A percentile compares a stretch with the other conserved stretches of the same genome.
These are phyloP conservation scores for Fusarium ramigenum DNA, from an alignment of 2,329 filamentous ascomycete genomes.

Conservation along the genomic window DNA sequence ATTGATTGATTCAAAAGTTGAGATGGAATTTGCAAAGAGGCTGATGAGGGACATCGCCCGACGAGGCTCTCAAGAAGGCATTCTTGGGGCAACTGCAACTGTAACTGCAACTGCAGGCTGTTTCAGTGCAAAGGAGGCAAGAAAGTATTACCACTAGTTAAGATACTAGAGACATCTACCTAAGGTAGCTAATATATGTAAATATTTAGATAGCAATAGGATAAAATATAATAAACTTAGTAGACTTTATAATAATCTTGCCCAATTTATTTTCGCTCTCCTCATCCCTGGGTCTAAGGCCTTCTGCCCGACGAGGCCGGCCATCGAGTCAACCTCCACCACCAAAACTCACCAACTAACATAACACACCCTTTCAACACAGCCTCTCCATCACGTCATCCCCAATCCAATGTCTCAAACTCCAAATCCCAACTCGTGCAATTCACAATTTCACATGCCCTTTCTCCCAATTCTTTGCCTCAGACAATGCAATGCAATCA, in stretches of 20 bases:
- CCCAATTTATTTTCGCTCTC: background rate
- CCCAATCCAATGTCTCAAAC: background rate
- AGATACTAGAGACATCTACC: background rate
- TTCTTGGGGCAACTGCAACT: background rate
- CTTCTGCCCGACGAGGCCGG: background rate
- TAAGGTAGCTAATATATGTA: too few species aligned
- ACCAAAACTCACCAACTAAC: background rate
- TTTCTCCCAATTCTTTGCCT: background rate
- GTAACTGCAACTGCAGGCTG: too few species aligned
- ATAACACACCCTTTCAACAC: background rate
- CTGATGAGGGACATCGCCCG: background rate
- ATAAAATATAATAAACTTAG: too few species aligned
- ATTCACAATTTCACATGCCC: background rate
- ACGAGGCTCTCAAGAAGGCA: slow-evolving; percentile 2
- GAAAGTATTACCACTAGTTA: background rate
- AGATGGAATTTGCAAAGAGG: background rate
- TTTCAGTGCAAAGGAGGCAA: background rate
- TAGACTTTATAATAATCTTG: background rate
- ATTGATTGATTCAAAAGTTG: too few species aligned
- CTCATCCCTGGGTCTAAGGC: background rate
- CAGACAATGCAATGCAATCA: background rate
- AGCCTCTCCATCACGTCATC: background rate
- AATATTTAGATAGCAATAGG: too few species aligned
- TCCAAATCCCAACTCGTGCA: background rate
- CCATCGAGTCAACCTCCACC: background rate